These are phyloP conservation scores for Tricholoma terreum DNA, from an alignment of 768 basidiomycete genomes.

Conservation along the genomic window DNA sequence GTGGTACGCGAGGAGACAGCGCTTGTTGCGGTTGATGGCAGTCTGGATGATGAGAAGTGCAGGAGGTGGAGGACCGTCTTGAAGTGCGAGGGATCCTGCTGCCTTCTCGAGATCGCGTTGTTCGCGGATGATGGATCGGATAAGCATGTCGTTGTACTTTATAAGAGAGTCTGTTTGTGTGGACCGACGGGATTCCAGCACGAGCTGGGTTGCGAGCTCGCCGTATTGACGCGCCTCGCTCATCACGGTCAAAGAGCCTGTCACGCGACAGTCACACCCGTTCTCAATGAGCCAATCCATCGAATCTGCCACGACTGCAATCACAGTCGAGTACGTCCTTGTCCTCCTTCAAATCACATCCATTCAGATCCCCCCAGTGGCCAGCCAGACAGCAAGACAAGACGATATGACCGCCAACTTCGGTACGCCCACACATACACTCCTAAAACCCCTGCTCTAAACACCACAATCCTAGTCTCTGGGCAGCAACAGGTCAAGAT, in stretches of 20 bases:
- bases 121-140: constrained; percentile 84
- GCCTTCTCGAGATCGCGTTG: constrained; percentile 82
- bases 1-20: constrained; percentile 94
- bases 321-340: constrained; percentile 7
- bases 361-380: constrained; percentile 32
- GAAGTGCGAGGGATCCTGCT: constrained; percentile 36
- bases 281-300: constrained; percentile 17
- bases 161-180: constrained; percentile 78
- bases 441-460: not conserved
- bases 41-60: constrained; percentile 85
- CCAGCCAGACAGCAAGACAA: constrained; percentile 81
- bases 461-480: constrained; percentile 60
- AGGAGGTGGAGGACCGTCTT: constrained; percentile 47
- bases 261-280: not conserved
- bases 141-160: constrained; percentile 89
- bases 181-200: constrained; percentile 83
- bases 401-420: constrained; percentile 93
- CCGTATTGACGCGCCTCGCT: constrained; percentile 66
- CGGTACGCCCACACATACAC: constrained; percentile 47
- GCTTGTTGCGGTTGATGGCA: constrained; percentile 87
- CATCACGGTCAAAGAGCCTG: constrained; percentile 29
- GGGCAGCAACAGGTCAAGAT: constrained; percentile 89
- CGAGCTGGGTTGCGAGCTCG: constrained; percentile 85
- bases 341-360: not conserved
- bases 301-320: constrained; percentile 26